Evolutionary conservation across 495 filamentous ascomycete species (phyloP), one percentile per base, ranked within the genome.

Genomic region (Hypoxylon fuscum): DNA sequence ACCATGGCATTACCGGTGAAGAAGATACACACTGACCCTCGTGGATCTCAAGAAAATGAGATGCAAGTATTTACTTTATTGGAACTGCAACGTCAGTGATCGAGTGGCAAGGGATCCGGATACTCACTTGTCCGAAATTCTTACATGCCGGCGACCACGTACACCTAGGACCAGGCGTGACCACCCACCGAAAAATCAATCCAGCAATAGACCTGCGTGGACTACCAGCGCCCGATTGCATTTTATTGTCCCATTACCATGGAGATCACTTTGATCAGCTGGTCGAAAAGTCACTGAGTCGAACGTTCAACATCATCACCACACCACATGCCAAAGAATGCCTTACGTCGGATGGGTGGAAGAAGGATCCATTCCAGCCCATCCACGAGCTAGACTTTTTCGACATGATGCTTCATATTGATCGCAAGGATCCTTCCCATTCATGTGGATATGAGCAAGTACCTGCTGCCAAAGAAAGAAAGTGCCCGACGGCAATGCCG

Each of bases 41-140:
- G 22, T 22, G 53, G 55, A 23, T 64, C 64, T 3, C 54, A 53
- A 5, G 43, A 55, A 5, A 41, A 64, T 18, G 66, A 64, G 69
- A 72, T 18, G 74, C 62, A 3, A 69, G 73, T 60, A 20, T 81
- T 44, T 78, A 67, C 63, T 90, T 89, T 58, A 79, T 90, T 42
- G 88, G 89, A 31, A 90, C 79, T 1, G 87, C 88, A 18, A 90
- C 88, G 1, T 87, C 83, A 0, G 77, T 91, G 15, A 72, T 91
- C 49, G 80, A 88, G 68, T 90, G 83, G 84, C 75, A 78, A 49
- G 83, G 82, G 21, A 76, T 88, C 21, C 79, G 87, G 12, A 72
- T 90, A 38, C 81, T 91, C 57, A 91, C 87, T 1, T 88, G 90
- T 72, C 80, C 87, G 23, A 91, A 90, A 71, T 90, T 90, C 72